Evolutionary conservation across 164 flowering plant genomes (phyloP).

Genomic region (Tinospora cordifolia): DNA sequence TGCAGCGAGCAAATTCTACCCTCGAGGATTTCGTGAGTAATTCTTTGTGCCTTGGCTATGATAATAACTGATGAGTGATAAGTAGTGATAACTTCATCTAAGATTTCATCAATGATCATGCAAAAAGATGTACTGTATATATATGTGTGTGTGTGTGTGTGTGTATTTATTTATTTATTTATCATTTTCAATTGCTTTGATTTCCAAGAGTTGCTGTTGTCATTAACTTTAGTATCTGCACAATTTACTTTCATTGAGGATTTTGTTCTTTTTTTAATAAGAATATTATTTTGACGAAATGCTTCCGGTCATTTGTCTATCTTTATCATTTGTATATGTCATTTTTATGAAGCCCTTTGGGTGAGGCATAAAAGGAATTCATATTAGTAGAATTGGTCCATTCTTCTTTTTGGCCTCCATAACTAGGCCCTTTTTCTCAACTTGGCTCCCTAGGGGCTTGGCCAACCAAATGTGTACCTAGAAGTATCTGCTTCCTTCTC

Average conservation of each 20-base stretch:
- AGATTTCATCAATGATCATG: not conserved
- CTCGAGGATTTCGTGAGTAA: slow-evolving; percentile 92
- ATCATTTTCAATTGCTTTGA: not conserved
- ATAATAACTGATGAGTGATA: not conserved
- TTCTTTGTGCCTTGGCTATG: slow-evolving; percentile 6
- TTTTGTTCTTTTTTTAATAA: not conserved
- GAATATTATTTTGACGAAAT: not conserved
- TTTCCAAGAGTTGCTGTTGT: not conserved
- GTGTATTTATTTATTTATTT: not conserved
- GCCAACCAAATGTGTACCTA: not conserved
- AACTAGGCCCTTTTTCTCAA: not conserved
- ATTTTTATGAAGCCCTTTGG: not conserved
- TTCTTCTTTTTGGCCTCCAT: not conserved
- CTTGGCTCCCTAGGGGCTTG: not conserved
- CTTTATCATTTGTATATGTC: not conserved
- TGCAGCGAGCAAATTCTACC: slow-evolving; percentile 87
- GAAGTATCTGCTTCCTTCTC: not conserved
- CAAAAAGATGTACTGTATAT: not conserved
- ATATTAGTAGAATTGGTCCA: not conserved
- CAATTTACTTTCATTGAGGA: not conserved
- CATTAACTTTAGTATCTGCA: not conserved
- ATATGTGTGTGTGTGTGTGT: not conserved
- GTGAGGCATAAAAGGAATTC: not conserved
- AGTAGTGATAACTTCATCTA: not conserved
- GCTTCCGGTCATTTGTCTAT: not conserved